phyloP scores from a whole-genome alignment of 805 yeast species.

The Lipomyces starkeyi region DNA sequence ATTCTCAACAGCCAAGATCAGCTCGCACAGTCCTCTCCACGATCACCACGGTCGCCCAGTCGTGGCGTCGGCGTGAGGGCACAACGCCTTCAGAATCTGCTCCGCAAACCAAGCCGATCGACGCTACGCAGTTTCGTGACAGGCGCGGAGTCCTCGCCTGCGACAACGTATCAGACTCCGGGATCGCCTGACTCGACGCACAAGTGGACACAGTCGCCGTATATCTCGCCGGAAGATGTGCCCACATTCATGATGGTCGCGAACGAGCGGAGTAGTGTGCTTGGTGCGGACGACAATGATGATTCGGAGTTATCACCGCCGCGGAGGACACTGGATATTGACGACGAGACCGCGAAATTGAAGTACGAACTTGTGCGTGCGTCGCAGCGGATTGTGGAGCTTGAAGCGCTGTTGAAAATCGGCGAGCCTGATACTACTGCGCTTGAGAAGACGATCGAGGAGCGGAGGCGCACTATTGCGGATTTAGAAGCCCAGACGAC shows the following conservation, averaged over 20 bases:
- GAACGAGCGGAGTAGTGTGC: neutral
- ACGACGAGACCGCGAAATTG: conserved; percentile 15
- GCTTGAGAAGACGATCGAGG: conserved; percentile 27
- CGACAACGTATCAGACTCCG: conserved; percentile 7
- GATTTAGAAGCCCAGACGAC: conserved; percentile 46
- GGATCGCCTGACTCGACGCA: conserved; percentile 2
- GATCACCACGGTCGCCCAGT: conserved; percentile 24
- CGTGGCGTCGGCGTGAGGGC: conserved; percentile 20
- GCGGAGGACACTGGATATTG: neutral
- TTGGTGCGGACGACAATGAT: neutral
- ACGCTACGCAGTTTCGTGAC: conserved; percentile 20
- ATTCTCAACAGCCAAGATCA: conserved; percentile 25
- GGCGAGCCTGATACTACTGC: conserved; percentile 13
- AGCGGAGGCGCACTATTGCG: conserved; percentile 47
- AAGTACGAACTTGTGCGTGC: conserved; percentile 23
- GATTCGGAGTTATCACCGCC: neutral
- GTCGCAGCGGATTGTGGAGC: conserved; percentile 30
- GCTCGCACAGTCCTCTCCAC: conserved; percentile 6
- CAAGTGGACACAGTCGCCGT: conserved; percentile 13
- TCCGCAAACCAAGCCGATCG: conserved; percentile 24
- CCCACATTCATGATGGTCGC: conserved; percentile 4
- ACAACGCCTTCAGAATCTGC: conserved; percentile 22
- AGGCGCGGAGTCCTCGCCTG: conserved; percentile 17
- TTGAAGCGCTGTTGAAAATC: conserved; percentile 23
- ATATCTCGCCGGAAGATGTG: conserved; percentile 6